Conservation (phyloP, 805 yeast species). For the Hemisphaericaspora nanyangensis region DNA sequence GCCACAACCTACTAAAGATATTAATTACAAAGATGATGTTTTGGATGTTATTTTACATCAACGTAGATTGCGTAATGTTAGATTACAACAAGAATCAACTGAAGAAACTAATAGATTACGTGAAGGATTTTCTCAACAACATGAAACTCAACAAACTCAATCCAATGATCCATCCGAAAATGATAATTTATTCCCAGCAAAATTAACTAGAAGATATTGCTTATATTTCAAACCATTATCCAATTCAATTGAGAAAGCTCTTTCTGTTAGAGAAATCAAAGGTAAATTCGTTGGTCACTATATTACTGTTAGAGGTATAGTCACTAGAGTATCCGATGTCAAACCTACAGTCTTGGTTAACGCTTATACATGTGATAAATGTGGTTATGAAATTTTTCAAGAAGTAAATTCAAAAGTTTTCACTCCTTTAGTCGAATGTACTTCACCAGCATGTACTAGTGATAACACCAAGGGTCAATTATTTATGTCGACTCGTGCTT, state of each 20-base stretch:
- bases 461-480: constrained; percentile 86
- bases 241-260: constrained; percentile 40
- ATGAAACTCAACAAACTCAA: constrained; percentile 4
- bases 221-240: constrained; percentile 83
- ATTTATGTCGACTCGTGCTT: constrained; percentile 91
- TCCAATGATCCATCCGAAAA: constrained; percentile 10
- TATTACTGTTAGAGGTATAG: constrained; percentile 89
- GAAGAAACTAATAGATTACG: constrained; percentile 52
- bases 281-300: constrained; percentile 81
- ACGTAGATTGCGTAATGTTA: constrained; percentile 76
- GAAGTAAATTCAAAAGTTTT: constrained; percentile 83
- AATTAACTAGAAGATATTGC: constrained; percentile 80
- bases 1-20: constrained; percentile 83
- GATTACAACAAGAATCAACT: constrained; percentile 62
- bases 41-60: constrained; percentile 90
- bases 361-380: constrained; percentile 95
- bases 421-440: constrained; percentile 85
- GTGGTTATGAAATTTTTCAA: constrained; percentile 96
- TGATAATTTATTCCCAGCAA: constrained; percentile 71
- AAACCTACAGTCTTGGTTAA: constrained; percentile 88
- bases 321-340: constrained; percentile 93
- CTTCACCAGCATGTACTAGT: constrained; percentile 70
- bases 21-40: constrained; percentile 82
- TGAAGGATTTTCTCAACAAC: constrained; percentile 21
- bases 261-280: constrained; percentile 86